A percentile compares a stretch with the other conserved stretches of the same genome.
Evolutionary conservation across 768 basidiomycete species (phyloP).

Genomic region (Podaxis rugospora): DNA sequence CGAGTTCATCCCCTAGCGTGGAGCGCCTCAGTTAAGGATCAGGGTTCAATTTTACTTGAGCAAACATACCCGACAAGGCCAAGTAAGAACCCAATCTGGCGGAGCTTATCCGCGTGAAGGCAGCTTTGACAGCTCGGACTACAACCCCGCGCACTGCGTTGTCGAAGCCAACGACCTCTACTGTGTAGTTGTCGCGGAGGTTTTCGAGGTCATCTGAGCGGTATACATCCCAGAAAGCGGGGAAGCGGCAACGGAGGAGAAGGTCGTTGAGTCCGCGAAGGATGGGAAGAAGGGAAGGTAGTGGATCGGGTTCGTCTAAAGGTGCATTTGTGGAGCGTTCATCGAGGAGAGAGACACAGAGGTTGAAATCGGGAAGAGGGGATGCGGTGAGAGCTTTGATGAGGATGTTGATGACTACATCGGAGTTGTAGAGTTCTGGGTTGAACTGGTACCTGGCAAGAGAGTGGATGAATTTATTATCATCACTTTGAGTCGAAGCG

Average conservation of each 20-base stretch:
- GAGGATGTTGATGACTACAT: conserved; percentile 92
- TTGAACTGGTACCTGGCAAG: conserved; percentile 88
- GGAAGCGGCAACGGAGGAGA: conserved; percentile 82
- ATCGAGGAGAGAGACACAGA: conserved; percentile 89
- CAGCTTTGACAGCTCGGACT: conserved; percentile 69
- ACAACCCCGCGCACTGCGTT: conserved; percentile 77
- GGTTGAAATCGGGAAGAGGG: conserved; percentile 90
- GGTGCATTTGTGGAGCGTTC: conserved; percentile 54
- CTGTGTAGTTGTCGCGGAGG: conserved; percentile 83
- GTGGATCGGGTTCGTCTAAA: conserved; percentile 79
- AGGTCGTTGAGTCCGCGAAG: conserved; percentile 65
- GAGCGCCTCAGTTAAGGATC: not conserved
- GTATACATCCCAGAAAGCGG: conserved; percentile 79
- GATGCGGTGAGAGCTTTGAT: conserved; percentile 83
- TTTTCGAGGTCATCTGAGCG: conserved; percentile 62
- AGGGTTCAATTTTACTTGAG: not conserved
- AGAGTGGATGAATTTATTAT: not conserved
- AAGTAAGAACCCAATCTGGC: conserved; percentile 70
- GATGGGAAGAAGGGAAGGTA: conserved; percentile 64
- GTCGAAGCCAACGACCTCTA: conserved; percentile 81
- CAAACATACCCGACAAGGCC: conserved; percentile 51
- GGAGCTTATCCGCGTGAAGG: conserved; percentile 70
- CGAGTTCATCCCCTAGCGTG: conserved; percentile 48
- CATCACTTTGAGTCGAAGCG: conserved; percentile 15
- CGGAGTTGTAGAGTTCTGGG: conserved; percentile 86